These are phyloP conservation scores for Morella rubra DNA, from an alignment of 306 rosid species.

Conservation along the genomic window DNA sequence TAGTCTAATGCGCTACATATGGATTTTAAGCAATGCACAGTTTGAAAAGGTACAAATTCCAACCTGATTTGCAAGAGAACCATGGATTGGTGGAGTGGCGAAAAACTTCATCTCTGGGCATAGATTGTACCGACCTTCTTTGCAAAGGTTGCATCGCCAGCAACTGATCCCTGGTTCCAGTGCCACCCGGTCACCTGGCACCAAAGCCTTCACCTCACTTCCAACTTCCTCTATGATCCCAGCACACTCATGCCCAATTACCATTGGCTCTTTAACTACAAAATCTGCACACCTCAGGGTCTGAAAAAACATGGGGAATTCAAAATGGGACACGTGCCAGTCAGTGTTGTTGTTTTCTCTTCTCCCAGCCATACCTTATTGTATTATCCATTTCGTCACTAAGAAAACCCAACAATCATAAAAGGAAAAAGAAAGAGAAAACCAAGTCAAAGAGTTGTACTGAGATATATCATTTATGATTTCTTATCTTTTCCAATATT, in stretches of 20 bases:
- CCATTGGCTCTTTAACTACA: constrained; percentile 86
- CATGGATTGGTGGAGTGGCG: constrained; percentile 88
- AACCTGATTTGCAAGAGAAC: constrained; percentile 93
- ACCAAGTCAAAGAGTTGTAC: neutral
- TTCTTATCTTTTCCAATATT: neutral
- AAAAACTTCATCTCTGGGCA: constrained; percentile 91
- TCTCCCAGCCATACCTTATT: neutral
- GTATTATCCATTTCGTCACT: neutral
- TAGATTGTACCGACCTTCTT: constrained; percentile 77
- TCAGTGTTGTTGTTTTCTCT: neutral
- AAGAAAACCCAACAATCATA: neutral
- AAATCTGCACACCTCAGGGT: constrained; percentile 71
- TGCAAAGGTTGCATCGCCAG: constrained; percentile 73
- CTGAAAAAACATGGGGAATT: constrained; percentile 43
- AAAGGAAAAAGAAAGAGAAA: neutral
- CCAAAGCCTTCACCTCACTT: constrained; percentile 53
- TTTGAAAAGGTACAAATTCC: constrained; percentile 18
- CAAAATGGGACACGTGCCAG: neutral
- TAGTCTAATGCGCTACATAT: too few relatives aligned
- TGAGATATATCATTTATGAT: neutral
- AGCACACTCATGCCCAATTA: constrained; percentile 94
- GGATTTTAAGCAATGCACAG: neutral
- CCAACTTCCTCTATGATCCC: constrained; percentile 88
- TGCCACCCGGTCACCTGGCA: constrained; percentile 73
- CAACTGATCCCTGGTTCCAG: constrained; percentile 90